Evolutionary conservation across 257 asterid genomes (phyloP), one percentile per base, ranked within the genome.

Genomic region (Salvia rosmarinus): DNA sequence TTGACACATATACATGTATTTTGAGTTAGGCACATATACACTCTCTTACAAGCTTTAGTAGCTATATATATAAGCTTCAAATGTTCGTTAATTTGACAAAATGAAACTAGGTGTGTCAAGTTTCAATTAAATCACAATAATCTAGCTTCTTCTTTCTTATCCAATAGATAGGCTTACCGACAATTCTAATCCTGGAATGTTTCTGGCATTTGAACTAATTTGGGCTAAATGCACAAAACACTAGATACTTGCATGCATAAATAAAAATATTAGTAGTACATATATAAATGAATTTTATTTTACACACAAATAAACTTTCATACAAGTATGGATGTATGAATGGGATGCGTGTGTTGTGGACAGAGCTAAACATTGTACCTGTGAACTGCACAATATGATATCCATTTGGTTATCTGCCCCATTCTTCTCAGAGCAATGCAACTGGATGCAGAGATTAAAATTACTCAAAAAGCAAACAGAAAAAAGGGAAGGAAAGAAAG

Each of bases 351-450:
- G 42, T 14, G 43, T 51, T 64, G 44, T 30, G 43, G 37, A 37
- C 73, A 67, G 3, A 56, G 70, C 62, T 63, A 56, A 54, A 63
- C 37, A 64, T 40, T 72, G 12, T 86, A 89, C 99, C 95, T 88
- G 79, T 95, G 99, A 72, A 56, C 78, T 70, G 96, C 90, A 74
- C 99, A 95, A 81, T 84, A 95, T 28, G 98, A 83, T 68, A 85
- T 74, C 92, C 90, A 89, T 85, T 86, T 95, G 66, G 96, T 89
- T 70, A 55, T 72, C 78, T 76, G 92, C 59, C 47, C 98, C 98
- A 64, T 87, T 90, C 95, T 80, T 87, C 87, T 87, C 97, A 20
- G 73, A 81, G 87, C 88, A 84, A 80, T 86, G 92, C 87, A 95
- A 68, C 99, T 95, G 95, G 70, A 73, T 44, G 77, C 68, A 54